A percentile compares a stretch with the other conserved stretches of the same genome.
Conservation (phyloP, 2,329 filamentous ascomycete species). For the Fusarium foetens region DNA sequence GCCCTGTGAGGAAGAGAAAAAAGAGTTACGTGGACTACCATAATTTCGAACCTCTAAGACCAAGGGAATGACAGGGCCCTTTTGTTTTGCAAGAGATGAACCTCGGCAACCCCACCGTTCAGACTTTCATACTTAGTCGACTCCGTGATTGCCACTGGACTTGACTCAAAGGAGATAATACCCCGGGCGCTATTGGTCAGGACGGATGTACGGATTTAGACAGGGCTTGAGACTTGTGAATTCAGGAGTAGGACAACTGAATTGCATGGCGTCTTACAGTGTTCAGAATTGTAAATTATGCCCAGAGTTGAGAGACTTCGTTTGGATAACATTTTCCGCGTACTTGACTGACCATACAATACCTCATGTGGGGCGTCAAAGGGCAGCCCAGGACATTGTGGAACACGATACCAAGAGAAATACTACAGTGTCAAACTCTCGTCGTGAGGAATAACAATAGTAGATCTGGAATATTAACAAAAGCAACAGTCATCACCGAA, state of each 20-base stretch:
- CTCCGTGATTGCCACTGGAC: slow-evolving; percentile 11
- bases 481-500: neutral
- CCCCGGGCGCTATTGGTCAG: slow-evolving; percentile 21
- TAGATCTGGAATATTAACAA: neutral
- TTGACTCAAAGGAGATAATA: slow-evolving; percentile 34
- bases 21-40: neutral
- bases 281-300: neutral
- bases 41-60: slow-evolving; percentile 29
- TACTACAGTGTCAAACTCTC: neutral
- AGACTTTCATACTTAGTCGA: neutral
- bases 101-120: slow-evolving; percentile 26
- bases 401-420: neutral
- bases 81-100: neutral
- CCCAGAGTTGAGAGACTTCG: slow-evolving; percentile 5
- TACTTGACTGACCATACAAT: neutral
- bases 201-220: slow-evolving; percentile 27
- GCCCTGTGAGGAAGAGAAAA: neutral
- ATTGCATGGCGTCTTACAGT: slow-evolving; percentile 7
- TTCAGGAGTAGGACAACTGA: slow-evolving; percentile 13
- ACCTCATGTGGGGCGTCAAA: neutral
- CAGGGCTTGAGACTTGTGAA: slow-evolving; percentile 5
- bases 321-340: slow-evolving; percentile 7
- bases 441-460: neutral
- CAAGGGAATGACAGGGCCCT: slow-evolving; percentile 33
- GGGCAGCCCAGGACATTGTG: neutral